phyloP scores from a whole-genome alignment of 805 yeast species.

The Monosporozyma unispora region DNA sequence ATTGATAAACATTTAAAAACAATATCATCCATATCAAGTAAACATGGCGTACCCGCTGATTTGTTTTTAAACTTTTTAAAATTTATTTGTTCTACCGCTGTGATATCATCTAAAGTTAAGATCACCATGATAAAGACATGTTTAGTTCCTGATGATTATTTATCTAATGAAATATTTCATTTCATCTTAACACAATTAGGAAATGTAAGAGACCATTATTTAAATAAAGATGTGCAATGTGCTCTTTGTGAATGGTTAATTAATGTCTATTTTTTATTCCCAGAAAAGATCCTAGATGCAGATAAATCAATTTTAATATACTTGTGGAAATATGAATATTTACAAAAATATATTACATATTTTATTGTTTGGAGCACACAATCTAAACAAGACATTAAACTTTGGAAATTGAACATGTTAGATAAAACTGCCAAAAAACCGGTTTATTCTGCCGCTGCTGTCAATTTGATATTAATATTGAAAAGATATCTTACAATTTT shows the following conservation, averaged over 20 bases:
- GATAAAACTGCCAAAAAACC: slow-evolving; percentile 15
- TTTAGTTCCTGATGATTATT: slow-evolving; percentile 24
- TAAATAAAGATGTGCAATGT: slow-evolving; percentile 20
- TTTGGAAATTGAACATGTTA: slow-evolving; percentile 24
- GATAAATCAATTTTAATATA: slow-evolving; percentile 27
- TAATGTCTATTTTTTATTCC: slow-evolving; percentile 22
- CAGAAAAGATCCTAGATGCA: slow-evolving; percentile 11
- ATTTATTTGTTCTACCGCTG: slow-evolving; percentile 14
- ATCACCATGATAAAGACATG: slow-evolving; percentile 20
- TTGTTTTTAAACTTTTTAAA: slow-evolving; percentile 11
- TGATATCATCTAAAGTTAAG: slow-evolving; percentile 13
- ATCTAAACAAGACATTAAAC: slow-evolving; percentile 21
- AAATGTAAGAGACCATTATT: slow-evolving; percentile 6
- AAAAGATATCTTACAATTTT: slow-evolving; percentile 13
- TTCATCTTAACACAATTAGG: slow-evolving; percentile 28
- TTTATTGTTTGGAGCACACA: slow-evolving; percentile 29
- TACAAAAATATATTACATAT: slow-evolving; percentile 30
- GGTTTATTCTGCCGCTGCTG: slow-evolving; percentile 17
- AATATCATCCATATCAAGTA: slow-evolving; percentile 10
- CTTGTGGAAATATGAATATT: slow-evolving; percentile 30
- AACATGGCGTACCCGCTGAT: slow-evolving; percentile 14
- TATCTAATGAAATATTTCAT: slow-evolving; percentile 20
- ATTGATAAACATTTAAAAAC: slow-evolving; percentile 4
- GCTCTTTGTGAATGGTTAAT: slow-evolving; percentile 31
- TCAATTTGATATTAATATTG: slow-evolving; percentile 17